Conservation (phyloP, 2,329 filamentous ascomycete species). For the Thielaviopsis cerberus region DNA sequence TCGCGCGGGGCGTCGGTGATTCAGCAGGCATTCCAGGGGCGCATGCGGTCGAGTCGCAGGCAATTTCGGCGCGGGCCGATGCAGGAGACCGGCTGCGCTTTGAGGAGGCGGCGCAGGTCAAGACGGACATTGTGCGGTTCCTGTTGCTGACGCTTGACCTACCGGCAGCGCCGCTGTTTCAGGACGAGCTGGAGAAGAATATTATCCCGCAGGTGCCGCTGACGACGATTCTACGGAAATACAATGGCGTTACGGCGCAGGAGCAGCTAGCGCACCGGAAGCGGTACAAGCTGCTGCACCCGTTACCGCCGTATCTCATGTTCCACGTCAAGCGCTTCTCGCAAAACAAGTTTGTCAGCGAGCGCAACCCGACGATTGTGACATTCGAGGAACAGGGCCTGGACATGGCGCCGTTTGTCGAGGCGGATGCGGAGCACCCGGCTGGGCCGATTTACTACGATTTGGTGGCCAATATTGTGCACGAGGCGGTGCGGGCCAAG, state of each 20-base stretch:
- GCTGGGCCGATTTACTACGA: constrained; percentile 80
- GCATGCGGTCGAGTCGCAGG: constrained; percentile 83
- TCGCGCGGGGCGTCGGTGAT: no score
- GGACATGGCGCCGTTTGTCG: constrained; percentile 78
- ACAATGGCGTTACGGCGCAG: constrained; percentile 73
- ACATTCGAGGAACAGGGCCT: constrained; percentile 74
- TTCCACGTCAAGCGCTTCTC: constrained; percentile 97
- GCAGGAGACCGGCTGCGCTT: constrained; percentile 76
- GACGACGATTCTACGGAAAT: constrained; percentile 69
- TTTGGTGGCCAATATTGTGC: constrained; percentile 84
- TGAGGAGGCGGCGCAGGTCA: constrained; percentile 71
- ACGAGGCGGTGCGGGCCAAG: constrained; percentile 57
- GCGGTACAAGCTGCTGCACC: constrained; percentile 75
- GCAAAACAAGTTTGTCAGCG: constrained; percentile 86
- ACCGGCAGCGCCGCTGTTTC: constrained; percentile 80
- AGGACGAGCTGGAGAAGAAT: constrained; percentile 83
- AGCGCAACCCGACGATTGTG: constrained; percentile 94
- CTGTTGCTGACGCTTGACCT: constrained; percentile 86
- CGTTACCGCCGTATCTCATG: constrained; percentile 73
- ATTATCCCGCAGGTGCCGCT: constrained; percentile 89
- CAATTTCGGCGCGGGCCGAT: constrained; percentile 80
- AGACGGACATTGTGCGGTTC: constrained; percentile 60
- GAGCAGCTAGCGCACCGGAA: constrained; percentile 78
- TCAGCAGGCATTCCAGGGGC: no score
- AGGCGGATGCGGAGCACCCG: constrained; percentile 57